Evolutionary conservation across 2,329 filamentous ascomycete species (phyloP), one percentile per base, ranked within the genome.

Genomic region (Ophiostoma montium): DNA sequence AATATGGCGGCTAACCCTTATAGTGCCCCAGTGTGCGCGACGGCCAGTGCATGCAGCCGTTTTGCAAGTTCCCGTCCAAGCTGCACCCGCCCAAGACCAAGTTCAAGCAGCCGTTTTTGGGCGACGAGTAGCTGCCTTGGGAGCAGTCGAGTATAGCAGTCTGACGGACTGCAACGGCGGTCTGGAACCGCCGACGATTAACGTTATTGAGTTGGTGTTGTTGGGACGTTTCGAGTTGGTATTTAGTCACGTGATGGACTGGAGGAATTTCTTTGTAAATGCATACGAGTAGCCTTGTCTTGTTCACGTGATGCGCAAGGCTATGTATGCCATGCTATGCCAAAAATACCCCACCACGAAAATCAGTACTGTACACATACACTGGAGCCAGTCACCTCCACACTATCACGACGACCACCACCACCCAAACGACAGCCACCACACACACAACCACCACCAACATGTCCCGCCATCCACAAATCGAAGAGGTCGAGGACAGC

Each of bases 401-500:
- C n/a, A n/a, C n/a, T 41, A 33, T 19, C 21, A 45, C 16, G 23
- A 49, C 35, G 15, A 45, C 41, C 21, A 38, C 47, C 19, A 35
- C n/a, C 19, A 30, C 11, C 18, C 13, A 15, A 19, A 13, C 6
- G 15, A 27, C 35, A 13, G 19, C 47, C 27, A 35, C 18, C n/a
- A 27, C 10, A 11, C 15, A 12, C 19, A 5, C 11, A 13, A 36
- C 43, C 33, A 46, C 39, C 35, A 8, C 23, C 44, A 68, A 54
- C 56, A 92, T 94, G 87, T 85, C 86, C 41, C 51, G 51, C 35
- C 82, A 92, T 70, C 80, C 89, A 52, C 82, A 83, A 53, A 82
- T 96, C 65, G 92, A 98, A 75, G 92, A 96, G 67, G 82, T 95
- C 54, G 86, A 82, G 52, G 87, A 94, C 71, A 80, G 76, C 64